Evolutionary conservation across 139 green algal species (phyloP), one percentile per base, ranked within the genome.

Genomic region (Penium margaritaceum): DNA sequence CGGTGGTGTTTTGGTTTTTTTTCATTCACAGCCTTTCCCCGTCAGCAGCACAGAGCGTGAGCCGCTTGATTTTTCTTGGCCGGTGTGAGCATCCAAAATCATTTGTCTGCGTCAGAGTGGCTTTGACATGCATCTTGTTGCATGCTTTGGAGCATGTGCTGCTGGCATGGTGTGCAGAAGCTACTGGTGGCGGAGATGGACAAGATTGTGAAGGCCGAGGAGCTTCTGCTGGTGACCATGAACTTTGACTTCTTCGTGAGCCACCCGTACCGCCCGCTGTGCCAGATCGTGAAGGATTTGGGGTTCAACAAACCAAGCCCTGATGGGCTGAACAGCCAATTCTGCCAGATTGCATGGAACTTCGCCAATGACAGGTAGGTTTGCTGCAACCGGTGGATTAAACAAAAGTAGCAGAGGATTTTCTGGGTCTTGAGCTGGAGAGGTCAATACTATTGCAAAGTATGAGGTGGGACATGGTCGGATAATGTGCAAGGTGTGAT

Each of bases 301-400:
- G 68, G 68, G 5, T 44, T 76, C 30, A 34, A 36, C 3, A 46
- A 39, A 6, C n/a, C n/a, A n/a, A n/a, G n/a, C n/a, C n/a, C n/a
- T n/a, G n/a, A n/a, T n/a, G n/a, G n/a, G n/a, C 38, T 46, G 61
- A 63, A 63, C 33, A n/a, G n/a, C 1, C 35, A 69, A 1, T 55
- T 76, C 33, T 70, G 32, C n/a, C 68, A 76, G 53, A 76, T 76
- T 21, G 68, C 68, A 24, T 76, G 68, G 68, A 76, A 76, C 60
- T 76, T 76, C 34, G 57, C 34, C 68, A 76, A 76, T 70, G 68
- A 76, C 68, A 76, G 68, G 68, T 76, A 5, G 29, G 24, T 5
- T 60, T 60, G n/a, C n/a, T n/a, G 1, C 30, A n/a, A 2, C 30
- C 30, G 29, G 15, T n/a, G 51, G 51, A 5, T 60, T n/a, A n/a